Conservation (phyloP, 345 rosid genomes). For the Acer campestre region DNA sequence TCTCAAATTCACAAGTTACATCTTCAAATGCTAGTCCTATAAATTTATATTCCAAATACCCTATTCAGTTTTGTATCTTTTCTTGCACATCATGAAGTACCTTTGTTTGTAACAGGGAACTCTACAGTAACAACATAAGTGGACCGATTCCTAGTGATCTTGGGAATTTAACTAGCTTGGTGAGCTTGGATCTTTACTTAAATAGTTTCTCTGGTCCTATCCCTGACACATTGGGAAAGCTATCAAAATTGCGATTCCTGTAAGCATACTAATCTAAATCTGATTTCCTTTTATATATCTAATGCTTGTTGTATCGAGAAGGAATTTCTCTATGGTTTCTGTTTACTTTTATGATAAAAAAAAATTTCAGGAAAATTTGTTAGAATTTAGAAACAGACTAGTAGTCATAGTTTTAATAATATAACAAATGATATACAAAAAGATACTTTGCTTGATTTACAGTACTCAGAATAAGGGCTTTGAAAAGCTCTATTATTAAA, state of each 20-base stretch:
- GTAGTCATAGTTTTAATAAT: not conserved
- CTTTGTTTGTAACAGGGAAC: constrained; percentile 65
- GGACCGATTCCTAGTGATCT: constrained; percentile 93
- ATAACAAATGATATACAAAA: not conserved
- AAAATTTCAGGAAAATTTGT: not conserved
- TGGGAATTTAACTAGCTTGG: constrained; percentile 92
- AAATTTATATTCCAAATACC: not conserved
- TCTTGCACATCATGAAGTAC: constrained; percentile 8
- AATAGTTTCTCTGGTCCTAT: constrained; percentile 90
- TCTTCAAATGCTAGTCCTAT: not conserved
- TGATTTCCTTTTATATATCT: not conserved
- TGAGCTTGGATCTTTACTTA: constrained; percentile 98
- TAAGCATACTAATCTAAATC: constrained; percentile 42
- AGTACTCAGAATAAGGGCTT: too few species aligned
- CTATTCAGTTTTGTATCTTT: constrained; percentile 1
- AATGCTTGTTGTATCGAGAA: not conserved
- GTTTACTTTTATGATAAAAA: not conserved
- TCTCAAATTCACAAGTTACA: not conserved
- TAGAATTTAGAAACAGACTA: not conserved
- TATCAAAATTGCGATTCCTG: constrained; percentile 93
- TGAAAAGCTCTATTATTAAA: too few species aligned
- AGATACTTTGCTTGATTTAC: too few species aligned
- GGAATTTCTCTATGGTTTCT: not conserved
- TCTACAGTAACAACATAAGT: constrained; percentile 88
- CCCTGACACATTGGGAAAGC: constrained; percentile 81